Conservation (phyloP, 768 basidiomycete species). For the Tylopilus sp. region DNA sequence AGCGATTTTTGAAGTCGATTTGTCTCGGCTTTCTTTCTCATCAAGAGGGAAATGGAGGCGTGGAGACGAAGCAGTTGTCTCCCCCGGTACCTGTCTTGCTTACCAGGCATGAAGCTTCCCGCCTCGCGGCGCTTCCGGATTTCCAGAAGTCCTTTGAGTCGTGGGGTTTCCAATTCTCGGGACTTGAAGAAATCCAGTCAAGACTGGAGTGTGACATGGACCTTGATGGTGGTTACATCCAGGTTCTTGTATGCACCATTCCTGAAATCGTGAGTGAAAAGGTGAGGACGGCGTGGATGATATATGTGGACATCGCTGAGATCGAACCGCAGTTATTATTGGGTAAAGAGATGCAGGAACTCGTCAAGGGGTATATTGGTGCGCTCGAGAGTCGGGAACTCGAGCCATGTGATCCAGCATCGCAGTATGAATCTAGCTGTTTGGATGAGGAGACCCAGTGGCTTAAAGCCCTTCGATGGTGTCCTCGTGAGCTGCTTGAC, state of each 20-base stretch:
- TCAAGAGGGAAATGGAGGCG: conserved; percentile 34
- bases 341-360: conserved; percentile 69
- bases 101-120: conserved; percentile 58
- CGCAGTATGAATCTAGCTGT: conserved; percentile 8
- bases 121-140: conserved; percentile 40
- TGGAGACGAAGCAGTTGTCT: conserved; percentile 41
- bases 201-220: conserved; percentile 17
- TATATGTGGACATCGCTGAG: conserved; percentile 6
- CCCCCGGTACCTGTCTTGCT: conserved; percentile 63
- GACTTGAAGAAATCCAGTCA: conserved; percentile 27
- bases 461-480: conserved; percentile 74
- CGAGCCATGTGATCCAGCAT: conserved; percentile 15
- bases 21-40: conserved; percentile 61
- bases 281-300: conserved; percentile 29
- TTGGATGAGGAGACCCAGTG: conserved; percentile 39
- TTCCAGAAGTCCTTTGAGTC: conserved; percentile 48
- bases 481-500: conserved; percentile 79
- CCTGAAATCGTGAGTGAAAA: conserved; percentile 74
- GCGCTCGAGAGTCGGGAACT: conserved; percentile 51
- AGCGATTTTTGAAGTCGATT: conserved; percentile 71
- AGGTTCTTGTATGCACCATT: conserved; percentile 58
- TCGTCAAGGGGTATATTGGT: conserved; percentile 71
- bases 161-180: conserved; percentile 69
- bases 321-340: conserved; percentile 47
- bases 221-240: conserved; percentile 45